phyloP scores from a whole-genome alignment of 306 rosid genomes.

The Lathyrus tuberosus region DNA sequence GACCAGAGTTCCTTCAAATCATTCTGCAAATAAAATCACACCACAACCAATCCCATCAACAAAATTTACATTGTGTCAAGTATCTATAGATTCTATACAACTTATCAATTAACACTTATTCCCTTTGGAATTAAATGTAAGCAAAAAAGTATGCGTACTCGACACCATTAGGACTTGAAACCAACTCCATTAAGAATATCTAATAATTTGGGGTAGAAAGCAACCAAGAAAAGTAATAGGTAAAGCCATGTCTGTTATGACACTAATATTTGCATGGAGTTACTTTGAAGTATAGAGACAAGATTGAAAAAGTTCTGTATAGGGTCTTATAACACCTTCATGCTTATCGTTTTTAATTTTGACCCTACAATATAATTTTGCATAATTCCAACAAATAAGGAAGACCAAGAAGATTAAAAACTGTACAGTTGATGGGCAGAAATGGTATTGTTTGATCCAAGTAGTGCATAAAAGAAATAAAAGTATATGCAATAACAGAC shows the following conservation, averaged over 20 bases:
- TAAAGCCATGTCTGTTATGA: neutral
- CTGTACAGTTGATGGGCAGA: constrained; percentile 11
- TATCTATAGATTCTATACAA: constrained; percentile 16
- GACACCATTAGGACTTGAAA: neutral
- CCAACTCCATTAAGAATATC: constrained; percentile 1
- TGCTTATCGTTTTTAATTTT: neutral
- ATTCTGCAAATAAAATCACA: constrained; percentile 62
- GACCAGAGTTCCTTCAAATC: constrained; percentile 99
- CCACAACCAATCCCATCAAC: constrained; percentile 30
- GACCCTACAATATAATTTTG: neutral
- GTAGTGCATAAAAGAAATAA: constrained; percentile 17
- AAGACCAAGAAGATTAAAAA: constrained; percentile 18
- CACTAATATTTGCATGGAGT: neutral
- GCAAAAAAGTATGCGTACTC: no score
- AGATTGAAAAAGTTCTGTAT: neutral
- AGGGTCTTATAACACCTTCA: neutral
- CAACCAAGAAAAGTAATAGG: constrained; percentile 8
- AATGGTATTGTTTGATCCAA: neutral
- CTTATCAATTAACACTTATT: constrained; percentile 21
- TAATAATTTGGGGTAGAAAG: neutral
- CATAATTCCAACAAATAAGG: neutral
- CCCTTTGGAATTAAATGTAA: no score
- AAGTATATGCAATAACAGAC: constrained; percentile 10
- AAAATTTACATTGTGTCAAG: constrained; percentile 13
- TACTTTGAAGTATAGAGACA: constrained; percentile 2